Base-by-base conservation (phyloP, 495 filamentous ascomycete genomes). In the Lasiosphaeris hirsuta region DNA sequence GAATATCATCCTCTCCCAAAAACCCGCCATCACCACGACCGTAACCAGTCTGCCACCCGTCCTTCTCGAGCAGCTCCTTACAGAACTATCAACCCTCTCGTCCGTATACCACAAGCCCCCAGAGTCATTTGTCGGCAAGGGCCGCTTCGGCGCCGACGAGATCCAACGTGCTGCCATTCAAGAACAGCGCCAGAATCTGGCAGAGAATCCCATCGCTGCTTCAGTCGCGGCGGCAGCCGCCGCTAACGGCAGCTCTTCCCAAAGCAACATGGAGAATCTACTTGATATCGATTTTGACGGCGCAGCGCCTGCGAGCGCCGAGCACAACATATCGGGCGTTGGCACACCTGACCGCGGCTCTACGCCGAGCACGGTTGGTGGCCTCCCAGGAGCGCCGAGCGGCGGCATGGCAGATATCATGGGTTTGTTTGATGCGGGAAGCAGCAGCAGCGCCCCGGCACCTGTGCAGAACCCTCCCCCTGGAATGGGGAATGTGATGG, bases 71-170 rank as follows among this genome's bases (percentile, higher is more conserved):
- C 84, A 90, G 62, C 84, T 98, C 4, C 84, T 97, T 10, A 79
- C 78, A 5, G 92, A 97, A 71, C 84, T 98, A 11, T 96, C 92
- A n/a, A 96, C 95, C 10, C 84, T 98, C 17, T 91, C 94, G 1
- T 97, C 93, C 10, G 94, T 98, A n/a, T 98, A 98, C 74, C 94
- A 97, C 81, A 97, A 96, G 75, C 92, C 92, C 13, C 90, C 94
- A 38, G 90, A 94, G 76, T 91, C 91, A 5, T 97, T 98, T 76
- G 86, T 97, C 54, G 95, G 94, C 63, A 90, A 96, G 67, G 94
- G 94, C 56, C 85, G 93, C 30, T 96, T 90, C 63, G 92, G 92
- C 50, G 92, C 93, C 40, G 93, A 96, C 66, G 92, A 90, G 51
- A 90, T 97, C 64, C 94, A 97, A 72, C 86, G 87, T 63, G 91